phyloP scores from a whole-genome alignment of 2,329 filamentous ascomycete genomes.

The Arthrobotrys sphaeroides region DNA sequence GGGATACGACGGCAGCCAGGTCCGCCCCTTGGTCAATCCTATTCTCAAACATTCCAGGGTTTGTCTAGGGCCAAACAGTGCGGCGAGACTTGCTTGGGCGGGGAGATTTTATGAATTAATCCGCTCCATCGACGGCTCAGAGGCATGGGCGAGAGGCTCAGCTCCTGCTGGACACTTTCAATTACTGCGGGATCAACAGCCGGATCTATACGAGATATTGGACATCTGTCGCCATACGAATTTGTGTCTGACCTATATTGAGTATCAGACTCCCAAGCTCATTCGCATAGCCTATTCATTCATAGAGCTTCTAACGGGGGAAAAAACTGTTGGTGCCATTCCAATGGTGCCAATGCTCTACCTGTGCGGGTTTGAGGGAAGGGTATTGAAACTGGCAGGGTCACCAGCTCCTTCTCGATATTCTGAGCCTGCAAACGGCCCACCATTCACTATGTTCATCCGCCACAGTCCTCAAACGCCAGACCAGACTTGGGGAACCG shows the following conservation, averaged over 20 bases:
- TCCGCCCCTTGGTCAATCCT: background rate
- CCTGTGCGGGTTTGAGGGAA: background rate
- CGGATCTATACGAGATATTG: background rate
- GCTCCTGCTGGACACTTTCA: background rate
- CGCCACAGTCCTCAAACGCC: too few species aligned
- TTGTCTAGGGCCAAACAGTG: background rate
- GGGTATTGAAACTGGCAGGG: too few species aligned
- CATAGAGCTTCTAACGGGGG: background rate
- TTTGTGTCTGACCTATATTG: background rate
- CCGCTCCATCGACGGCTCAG: too few species aligned
- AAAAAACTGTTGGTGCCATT: background rate
- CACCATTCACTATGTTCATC: too few species aligned
- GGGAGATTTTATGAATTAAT: too few species aligned
- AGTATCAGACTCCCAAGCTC: background rate
- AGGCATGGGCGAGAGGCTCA: background rate
- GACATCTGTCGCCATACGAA: background rate
- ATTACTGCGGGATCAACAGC: background rate
- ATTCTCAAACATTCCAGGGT: background rate
- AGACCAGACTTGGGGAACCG: too few species aligned
- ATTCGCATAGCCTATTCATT: background rate
- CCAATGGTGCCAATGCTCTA: background rate
- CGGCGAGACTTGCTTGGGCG: too few species aligned
- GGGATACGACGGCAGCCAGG: background rate
- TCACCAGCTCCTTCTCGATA: too few species aligned
- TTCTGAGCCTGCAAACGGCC: too few species aligned